Evolutionary conservation across 2,329 filamentous ascomycete genomes (phyloP).

Genomic region (Daldinia sp.): DNA sequence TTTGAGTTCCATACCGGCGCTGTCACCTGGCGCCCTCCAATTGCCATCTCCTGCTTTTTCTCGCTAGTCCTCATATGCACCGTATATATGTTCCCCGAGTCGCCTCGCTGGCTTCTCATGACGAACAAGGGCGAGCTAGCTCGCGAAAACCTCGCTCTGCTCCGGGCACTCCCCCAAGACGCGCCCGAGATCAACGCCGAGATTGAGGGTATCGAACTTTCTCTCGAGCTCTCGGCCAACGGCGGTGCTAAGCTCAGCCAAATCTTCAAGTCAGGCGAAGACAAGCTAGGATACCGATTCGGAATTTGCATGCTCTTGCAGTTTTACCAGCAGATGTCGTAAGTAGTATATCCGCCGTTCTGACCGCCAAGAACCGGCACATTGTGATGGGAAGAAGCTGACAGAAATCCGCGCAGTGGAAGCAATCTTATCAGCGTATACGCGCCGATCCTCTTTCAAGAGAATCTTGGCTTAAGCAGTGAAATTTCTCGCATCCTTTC

Average conservation of each 20-base stretch:
- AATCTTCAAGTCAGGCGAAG: conserved; percentile 58
- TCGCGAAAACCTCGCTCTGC: conserved; percentile 44
- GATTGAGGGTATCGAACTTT: conserved; percentile 57
- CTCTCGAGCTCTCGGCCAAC: conserved; percentile 54
- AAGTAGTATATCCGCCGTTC: conserved; percentile 8
- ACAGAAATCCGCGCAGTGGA: conserved; percentile 45
- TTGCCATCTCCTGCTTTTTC: conserved; percentile 47
- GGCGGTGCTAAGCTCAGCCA: conserved; percentile 51
- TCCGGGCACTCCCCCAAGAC: conserved; percentile 38
- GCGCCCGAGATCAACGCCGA: conserved; percentile 48
- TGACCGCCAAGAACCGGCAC: not conserved
- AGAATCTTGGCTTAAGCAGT: conserved; percentile 51
- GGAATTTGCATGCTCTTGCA: conserved; percentile 58
- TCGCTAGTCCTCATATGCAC: conserved; percentile 43
- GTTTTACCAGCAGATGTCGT: conserved; percentile 59
- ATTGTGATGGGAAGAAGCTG: not conserved
- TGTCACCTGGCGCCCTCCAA: conserved; percentile 48
- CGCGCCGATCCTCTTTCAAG: conserved; percentile 51
- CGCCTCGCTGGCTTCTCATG: conserved; percentile 49
- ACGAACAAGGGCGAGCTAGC: conserved; percentile 45
- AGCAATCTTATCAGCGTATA: conserved; percentile 60
- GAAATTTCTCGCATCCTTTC: conserved; percentile 54
- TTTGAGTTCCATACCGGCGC: conserved; percentile 44
- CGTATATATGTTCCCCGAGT: conserved; percentile 49
- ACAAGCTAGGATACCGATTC: conserved; percentile 61